Evolutionary conservation across 2,329 filamentous ascomycete genomes (phyloP), one percentile per base, ranked within the genome.

Genomic region (Thermochaetoides dissita): DNA sequence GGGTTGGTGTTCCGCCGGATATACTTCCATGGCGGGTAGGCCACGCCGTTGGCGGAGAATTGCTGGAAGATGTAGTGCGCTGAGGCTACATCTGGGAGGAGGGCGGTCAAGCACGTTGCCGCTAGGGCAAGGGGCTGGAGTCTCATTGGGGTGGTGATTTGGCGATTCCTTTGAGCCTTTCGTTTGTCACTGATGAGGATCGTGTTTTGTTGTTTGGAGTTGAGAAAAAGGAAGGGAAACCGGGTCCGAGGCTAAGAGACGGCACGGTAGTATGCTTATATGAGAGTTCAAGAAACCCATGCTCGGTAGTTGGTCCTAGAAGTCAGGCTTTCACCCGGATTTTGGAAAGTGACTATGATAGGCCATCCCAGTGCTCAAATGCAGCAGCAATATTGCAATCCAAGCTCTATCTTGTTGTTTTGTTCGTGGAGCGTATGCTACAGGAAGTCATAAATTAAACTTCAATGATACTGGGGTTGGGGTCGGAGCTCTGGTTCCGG

Each of bases 1-100:
- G 50, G 50, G 62, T 68, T 70, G 40, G 57, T 62, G 57, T 69
- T 68, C 47, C 62, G 57, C 38, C 66, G 61, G 51, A 70, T 60
- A 45, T 64, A 63, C 47, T 64, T 54, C 51, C 58, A 66, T 1
- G 52, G 45, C 8, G 50, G 50, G 41, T 55, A 62, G 49, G 61
- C 49, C 9, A 55, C 54, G 6, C 54, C 41, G 39, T 54, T 60
- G 9, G 55, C 49, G 5, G 57, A 55, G 39, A 65, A 51, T 45
- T 61, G 57, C 46, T 64, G 56, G 56, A 65, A 65, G 49, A 64
- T 63, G 56, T 66, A 66, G 47, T 65, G 63, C 5, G 55, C 62
- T 3, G 57, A 55, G 6, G 52, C 62, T 32, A 51, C 50, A 43
- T 54, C 55, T 34, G 49, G 53, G 28, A 57, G 57, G 6, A 64